These are phyloP conservation scores for Calonectria fujianensis DNA, from an alignment of 2,329 filamentous ascomycete species.

Conservation along the genomic window DNA sequence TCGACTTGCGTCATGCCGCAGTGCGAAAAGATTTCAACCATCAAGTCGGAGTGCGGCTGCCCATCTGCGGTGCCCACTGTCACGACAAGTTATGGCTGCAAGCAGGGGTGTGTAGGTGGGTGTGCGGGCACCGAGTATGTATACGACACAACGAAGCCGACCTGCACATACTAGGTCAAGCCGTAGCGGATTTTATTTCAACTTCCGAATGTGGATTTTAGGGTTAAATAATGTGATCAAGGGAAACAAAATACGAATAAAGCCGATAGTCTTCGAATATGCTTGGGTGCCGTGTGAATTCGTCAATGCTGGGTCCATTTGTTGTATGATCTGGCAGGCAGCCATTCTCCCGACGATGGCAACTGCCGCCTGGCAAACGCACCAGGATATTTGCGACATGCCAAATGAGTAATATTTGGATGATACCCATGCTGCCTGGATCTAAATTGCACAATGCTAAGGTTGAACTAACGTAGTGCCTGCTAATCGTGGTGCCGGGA, in stretches of 20 bases:
- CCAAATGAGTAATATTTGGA: background rate
- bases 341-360: background rate
- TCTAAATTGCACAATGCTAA: background rate
- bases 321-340: background rate
- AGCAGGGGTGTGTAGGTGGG: background rate
- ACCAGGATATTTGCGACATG: background rate
- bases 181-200: background rate
- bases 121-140: conserved; percentile 11
- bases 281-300: background rate
- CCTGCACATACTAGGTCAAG: background rate
- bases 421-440: background rate
- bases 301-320: background rate
- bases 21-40: background rate
- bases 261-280: background rate
- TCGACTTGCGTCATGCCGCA: conserved; percentile 5
- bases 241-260: background rate
- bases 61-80: background rate
- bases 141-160: background rate
- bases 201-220: background rate
- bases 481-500: background rate
- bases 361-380: background rate
- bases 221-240: background rate
- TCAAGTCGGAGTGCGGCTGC: background rate
- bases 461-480: background rate
- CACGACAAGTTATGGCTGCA: conserved; percentile 4